These are phyloP conservation scores for Claviceps paspali DNA, from an alignment of 2,329 filamentous ascomycete genomes.

Conservation along the genomic window DNA sequence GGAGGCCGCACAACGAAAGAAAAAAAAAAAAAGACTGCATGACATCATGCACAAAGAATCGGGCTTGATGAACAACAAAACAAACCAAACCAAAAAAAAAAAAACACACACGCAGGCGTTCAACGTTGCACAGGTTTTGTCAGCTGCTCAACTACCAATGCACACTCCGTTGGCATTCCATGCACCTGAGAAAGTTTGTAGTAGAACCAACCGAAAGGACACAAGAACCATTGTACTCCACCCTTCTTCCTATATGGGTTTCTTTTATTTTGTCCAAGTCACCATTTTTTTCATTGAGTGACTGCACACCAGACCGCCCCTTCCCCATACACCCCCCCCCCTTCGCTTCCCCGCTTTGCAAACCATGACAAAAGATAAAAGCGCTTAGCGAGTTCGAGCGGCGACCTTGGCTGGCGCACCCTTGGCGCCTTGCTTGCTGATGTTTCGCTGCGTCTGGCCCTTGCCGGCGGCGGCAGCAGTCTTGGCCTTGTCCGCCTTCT, in stretches of 20 bases:
- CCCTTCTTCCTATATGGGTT: conserved; percentile 17
- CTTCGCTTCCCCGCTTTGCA: neutral
- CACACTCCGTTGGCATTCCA: conserved; percentile 26
- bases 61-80: neutral
- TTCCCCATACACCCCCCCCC: no score
- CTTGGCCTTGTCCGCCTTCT: conserved; percentile 99
- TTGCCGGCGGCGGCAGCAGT: conserved; percentile 55
- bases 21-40: neutral
- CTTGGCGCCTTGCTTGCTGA: conserved; percentile 96
- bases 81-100: no score
- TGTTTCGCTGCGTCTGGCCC: conserved; percentile 65
- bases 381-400: conserved; percentile 61
- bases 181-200: conserved; percentile 24
- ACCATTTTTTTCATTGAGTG: neutral
- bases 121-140: conserved; percentile 8
- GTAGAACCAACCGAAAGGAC: conserved; percentile 26
- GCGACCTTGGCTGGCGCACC: conserved; percentile 74
- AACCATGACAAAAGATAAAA: conserved; percentile 2
- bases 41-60: neutral
- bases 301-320: neutral
- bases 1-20: no score
- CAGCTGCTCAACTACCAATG: conserved; percentile 27
- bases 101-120: neutral
- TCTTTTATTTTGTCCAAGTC: conserved; percentile 1
- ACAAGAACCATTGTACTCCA: conserved; percentile 23